Evolutionary conservation across 2,329 filamentous ascomycete genomes (phyloP).

Genomic region (Byssoonygena ceratinophila): DNA sequence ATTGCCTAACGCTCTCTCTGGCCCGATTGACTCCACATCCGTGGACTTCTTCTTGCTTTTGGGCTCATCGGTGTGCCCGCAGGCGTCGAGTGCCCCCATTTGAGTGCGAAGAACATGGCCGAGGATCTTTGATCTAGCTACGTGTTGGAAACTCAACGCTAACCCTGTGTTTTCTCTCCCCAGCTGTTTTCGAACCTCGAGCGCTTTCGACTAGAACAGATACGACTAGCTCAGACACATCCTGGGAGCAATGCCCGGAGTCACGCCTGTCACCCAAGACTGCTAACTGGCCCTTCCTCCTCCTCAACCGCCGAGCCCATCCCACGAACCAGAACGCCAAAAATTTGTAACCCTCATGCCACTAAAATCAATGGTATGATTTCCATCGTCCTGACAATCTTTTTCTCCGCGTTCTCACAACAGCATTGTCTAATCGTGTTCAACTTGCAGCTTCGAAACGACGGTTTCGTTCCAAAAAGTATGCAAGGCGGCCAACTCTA

Average conservation of each 20-base stretch:
- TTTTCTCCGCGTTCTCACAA: neutral
- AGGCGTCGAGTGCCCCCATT: neutral
- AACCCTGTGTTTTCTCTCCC: neutral
- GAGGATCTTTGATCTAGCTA: neutral
- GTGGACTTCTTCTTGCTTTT: neutral
- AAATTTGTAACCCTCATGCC: neutral
- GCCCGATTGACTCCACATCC: neutral
- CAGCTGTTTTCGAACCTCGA: slow-evolving; percentile 36
- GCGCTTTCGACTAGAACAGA: slow-evolving; percentile 26
- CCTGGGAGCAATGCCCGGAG: neutral
- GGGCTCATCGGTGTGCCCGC: neutral
- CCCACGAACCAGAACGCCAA: slow-evolving; percentile 4
- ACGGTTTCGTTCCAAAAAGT: slow-evolving; percentile 1
- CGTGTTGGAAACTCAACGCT: neutral
- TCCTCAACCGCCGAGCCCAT: neutral
- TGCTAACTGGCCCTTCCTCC: neutral
- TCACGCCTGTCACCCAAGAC: neutral
- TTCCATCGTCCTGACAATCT: slow-evolving; percentile 1
- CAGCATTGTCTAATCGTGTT: neutral
- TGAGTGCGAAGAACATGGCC: neutral
- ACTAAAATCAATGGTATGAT: slow-evolving; percentile 5
- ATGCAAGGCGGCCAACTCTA: slow-evolving; percentile 1
- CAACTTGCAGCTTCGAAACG: slow-evolving; percentile 8
- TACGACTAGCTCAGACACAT: slow-evolving; percentile 27
- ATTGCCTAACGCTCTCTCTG: neutral